Evolutionary conservation across 2,329 filamentous ascomycete genomes (phyloP), one percentile per base, ranked within the genome.

Genomic region (Aspergillus tubingensis): DNA sequence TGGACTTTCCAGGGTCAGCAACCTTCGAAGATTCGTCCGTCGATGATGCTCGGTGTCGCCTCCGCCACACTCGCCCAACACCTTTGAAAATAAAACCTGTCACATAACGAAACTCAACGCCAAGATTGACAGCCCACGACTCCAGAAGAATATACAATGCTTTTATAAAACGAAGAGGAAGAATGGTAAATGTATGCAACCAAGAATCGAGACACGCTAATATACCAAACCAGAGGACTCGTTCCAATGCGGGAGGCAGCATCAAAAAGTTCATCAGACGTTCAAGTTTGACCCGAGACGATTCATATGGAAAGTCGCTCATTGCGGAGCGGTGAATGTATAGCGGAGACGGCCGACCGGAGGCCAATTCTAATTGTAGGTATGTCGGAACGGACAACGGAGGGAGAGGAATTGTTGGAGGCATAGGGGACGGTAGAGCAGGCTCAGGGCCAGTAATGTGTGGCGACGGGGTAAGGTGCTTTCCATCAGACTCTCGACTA

Each of bases 171-270:
- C 95, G 86, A 61, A 99, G 83, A 0, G 95, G 95, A 0, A 99
- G 81, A 48, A 99, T 96, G 0, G 95, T 99, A 69, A 99, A 96
- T 0, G 92, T 96, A 77, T 97, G 95, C 1, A 99, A 85, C 92
- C 94, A 99, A 1, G 94, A 91, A 74, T 99, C 95, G 5, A 99
- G 82, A 76, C 95, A 99, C 6, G 94, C 93, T 36, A 98, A 78
- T 0, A 91, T 88, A 6, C 95, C 95, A 77, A 99, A 98, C 61
- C 88, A 87, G 5, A 99, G 83, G 0, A 93, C 89, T 49, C 89
- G 85, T 77, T 99, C 95, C 5, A 99, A 82, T 62, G 90, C 91
- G 0, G 87, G 85, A 0, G 94, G 92, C 3, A 99, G 80, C 25
- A 92, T 81, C 5, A 99, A 77, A 62, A 97, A 96, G 73, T 98